These are phyloP conservation scores for Eugenia klotzschiana DNA, from an alignment of 441 rosid species.

Conservation along the genomic window DNA sequence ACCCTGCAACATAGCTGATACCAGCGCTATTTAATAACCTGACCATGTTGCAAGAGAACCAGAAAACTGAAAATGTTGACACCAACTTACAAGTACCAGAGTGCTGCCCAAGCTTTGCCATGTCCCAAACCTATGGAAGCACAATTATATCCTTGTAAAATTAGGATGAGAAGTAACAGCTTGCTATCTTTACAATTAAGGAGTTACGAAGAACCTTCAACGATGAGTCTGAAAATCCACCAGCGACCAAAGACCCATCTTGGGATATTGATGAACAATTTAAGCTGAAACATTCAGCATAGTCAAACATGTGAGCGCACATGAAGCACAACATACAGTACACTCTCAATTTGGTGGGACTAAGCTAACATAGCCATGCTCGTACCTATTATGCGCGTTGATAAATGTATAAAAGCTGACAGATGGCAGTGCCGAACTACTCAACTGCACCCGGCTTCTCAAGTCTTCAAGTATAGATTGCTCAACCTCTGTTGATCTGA, in stretches of 20 bases:
- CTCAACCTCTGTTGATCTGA: constrained; percentile 75
- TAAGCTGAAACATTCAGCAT: neutral
- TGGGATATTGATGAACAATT: constrained; percentile 65
- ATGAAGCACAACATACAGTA: neutral
- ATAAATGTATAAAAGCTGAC: constrained; percentile 89
- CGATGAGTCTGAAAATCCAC: constrained; percentile 96
- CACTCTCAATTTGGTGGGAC: neutral
- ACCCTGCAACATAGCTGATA: constrained; percentile 62
- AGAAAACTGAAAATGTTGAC: neutral
- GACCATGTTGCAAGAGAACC: neutral
- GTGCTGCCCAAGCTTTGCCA: constrained; percentile 87
- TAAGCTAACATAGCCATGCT: neutral
- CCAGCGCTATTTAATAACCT: constrained; percentile 1
- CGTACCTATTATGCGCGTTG: constrained; percentile 84
- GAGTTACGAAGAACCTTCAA: constrained; percentile 41
- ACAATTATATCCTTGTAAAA: constrained; percentile 4
- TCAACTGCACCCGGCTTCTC: constrained; percentile 88
- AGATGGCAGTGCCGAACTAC: constrained; percentile 69
- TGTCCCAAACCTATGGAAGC: constrained; percentile 71
- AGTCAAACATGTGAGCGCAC: neutral
- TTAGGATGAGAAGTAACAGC: constrained; percentile 13
- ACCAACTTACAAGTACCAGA: constrained; percentile 38
- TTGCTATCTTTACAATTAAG: neutral
- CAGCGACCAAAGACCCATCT: constrained; percentile 94
- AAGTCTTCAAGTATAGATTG: constrained; percentile 88